These are phyloP conservation scores for Corallochytrium limacisporum DNA, from an alignment of 78 protist species.

Conservation along the genomic window DNA sequence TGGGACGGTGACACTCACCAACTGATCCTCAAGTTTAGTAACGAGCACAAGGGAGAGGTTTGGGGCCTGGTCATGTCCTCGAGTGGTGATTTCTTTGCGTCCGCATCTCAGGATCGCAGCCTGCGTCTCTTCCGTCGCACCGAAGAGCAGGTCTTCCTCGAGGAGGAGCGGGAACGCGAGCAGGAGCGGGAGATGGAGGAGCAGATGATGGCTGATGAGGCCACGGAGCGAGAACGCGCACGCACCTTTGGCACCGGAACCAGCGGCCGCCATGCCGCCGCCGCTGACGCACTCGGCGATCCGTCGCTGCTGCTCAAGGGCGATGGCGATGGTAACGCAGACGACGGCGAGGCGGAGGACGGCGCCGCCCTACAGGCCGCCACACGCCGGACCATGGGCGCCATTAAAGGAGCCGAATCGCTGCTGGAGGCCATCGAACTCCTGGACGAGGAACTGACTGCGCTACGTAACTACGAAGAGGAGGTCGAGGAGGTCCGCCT, in stretches of 20 bases:
- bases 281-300: slow-evolving; percentile 17
- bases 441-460: slow-evolving; percentile 2
- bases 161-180: slow-evolving; percentile 55
- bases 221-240: background rate
- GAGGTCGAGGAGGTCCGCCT: background rate
- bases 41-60: slow-evolving; percentile 64
- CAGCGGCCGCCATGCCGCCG: background rate
- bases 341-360: background rate
- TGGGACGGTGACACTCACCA: slow-evolving; percentile 61
- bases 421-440: slow-evolving; percentile 55
- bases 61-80: slow-evolving; percentile 35
- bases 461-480: slow-evolving; percentile 10
- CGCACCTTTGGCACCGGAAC: slow-evolving; percentile 15
- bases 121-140: slow-evolving; percentile 66
- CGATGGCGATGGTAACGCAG: background rate
- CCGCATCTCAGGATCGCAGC: slow-evolving; percentile 56
- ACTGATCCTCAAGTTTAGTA: slow-evolving; percentile 34
- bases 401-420: slow-evolving; percentile 46
- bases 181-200: slow-evolving; percentile 34
- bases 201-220: background rate
- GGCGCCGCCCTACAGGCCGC: slow-evolving; percentile 27
- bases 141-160: slow-evolving; percentile 59
- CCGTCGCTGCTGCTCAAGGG: background rate
- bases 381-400: slow-evolving; percentile 21
- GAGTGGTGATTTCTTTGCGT: background rate